Base-by-base conservation (phyloP, 768 basidiomycete species). In the Mycena kentingensis region DNA sequence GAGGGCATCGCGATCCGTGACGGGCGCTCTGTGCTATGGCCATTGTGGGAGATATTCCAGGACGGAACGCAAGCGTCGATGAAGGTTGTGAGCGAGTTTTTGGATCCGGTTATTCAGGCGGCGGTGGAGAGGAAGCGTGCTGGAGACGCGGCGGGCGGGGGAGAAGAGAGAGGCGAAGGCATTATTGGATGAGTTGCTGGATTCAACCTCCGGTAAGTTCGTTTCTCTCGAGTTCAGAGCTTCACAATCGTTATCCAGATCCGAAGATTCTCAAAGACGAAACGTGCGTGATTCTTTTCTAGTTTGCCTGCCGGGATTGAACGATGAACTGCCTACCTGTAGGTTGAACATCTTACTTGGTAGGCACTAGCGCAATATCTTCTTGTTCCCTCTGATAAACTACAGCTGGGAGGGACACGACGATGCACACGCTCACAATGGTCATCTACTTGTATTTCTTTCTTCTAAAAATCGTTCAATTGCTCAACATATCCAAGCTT, bases 161-260 rank as follows among this genome's bases (percentile, higher is more conserved):
- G 67, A 69, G 41, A 72, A 60, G 28, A 73, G 65, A 27, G 77
- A 78, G 24, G 70, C 66, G 25, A 72, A 72, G 43, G 82, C 72
- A 2, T 65, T 82, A 21, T 64, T 83, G 54, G 78, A 79, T 49
- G 78, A 82, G 63, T 61, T 84, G 54, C 73, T 82, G n/a, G 72
- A 75, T 25, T 73, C 73, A 32, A 84, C 81, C 2, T 71, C 81
- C 57, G 80, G 81, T 82, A 29, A 42, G 68, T 57, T 28, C 27
- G 15, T 21, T 15, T 15, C 26, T 35, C 13, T 18, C 4, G 15
- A 3, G 32, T 19, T n/a, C 27, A 43, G 37, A 2, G 6, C 24
- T 4, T 37, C 16, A 27, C 27, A 32, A 26, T 11, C n/a, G n/a
- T 16, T 19, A 26, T 39, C n/a, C 43, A 79, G 76, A 80, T 42